Conservation (phyloP, 305 asterid genomes). For the Fraxinus velutina region DNA sequence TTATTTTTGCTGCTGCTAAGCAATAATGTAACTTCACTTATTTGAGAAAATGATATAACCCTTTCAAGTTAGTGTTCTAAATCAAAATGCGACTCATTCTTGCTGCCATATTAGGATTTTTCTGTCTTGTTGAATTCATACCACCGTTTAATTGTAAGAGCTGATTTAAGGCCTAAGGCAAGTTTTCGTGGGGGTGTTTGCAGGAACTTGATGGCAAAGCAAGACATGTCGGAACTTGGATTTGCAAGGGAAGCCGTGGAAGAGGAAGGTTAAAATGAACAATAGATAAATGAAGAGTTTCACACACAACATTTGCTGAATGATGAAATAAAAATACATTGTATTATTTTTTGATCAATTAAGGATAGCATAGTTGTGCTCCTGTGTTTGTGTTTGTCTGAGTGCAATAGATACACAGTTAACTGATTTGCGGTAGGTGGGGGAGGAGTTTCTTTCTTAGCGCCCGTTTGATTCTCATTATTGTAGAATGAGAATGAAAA, state of each 20-base stretch:
- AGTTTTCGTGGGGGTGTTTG: constrained; percentile 16
- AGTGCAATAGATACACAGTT: not conserved
- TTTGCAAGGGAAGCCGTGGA: constrained; percentile 35
- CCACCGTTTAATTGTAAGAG: not conserved
- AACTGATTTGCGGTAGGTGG: not conserved
- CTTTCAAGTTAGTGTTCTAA: not conserved
- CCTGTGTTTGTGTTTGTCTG: not conserved
- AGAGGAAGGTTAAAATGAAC: constrained; percentile 28
- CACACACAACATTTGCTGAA: not conserved
- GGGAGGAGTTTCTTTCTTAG: not conserved
- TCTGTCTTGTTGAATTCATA: not conserved
- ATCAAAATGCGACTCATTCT: not conserved
- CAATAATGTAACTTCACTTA: not conserved
- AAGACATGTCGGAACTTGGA: constrained; percentile 88
- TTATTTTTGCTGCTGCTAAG: not conserved
- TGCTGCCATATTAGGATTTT: not conserved
- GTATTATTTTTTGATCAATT: not conserved
- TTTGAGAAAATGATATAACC: not conserved
- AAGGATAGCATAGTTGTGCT: not conserved
- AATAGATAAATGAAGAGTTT: constrained; percentile 28
- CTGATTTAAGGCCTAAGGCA: not conserved
- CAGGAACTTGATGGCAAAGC: constrained; percentile 98
- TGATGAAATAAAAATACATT: not conserved
- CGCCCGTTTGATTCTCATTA: no score
- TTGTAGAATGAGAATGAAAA: no score